A percentile compares a stretch with the other conserved stretches of the same genome.
These are phyloP conservation scores for Fraxinus sp. DNA, from an alignment of 305 asterid genomes.

Conservation along the genomic window DNA sequence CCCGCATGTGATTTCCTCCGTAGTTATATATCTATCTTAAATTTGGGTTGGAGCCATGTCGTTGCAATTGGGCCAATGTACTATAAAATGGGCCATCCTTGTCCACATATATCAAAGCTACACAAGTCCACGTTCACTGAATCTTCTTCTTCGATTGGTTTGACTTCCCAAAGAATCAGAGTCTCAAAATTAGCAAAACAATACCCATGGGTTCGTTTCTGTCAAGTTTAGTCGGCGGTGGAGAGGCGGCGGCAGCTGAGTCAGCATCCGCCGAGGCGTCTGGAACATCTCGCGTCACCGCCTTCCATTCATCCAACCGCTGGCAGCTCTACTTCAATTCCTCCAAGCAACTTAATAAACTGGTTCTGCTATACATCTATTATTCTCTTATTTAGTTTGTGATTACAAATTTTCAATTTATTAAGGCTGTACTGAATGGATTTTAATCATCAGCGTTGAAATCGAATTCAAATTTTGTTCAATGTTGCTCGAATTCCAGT, in stretches of 20 bases:
- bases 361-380: conserved; percentile 39
- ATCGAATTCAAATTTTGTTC: neutral
- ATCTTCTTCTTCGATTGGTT: conserved; percentile 6
- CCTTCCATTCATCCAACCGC: conserved; percentile 63
- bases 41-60: too few relatives aligned
- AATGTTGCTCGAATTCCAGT: neutral
- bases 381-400: neutral
- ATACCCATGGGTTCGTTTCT: conserved; percentile 40
- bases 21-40: too few relatives aligned
- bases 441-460: neutral
- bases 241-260: conserved; percentile 28
- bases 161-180: neutral
- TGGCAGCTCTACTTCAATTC: conserved; percentile 72
- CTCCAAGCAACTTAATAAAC: conserved; percentile 67
- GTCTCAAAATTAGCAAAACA: neutral
- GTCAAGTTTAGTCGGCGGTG: conserved; percentile 39
- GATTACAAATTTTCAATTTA: neutral
- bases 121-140: neutral
- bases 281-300: conserved; percentile 58
- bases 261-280: conserved; percentile 34
- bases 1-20: neutral
- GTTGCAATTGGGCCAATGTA: neutral
- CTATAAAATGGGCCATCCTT: neutral
- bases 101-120: neutral
- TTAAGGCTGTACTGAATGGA: neutral